These are phyloP conservation scores for Tirmania nivea DNA, from an alignment of 495 filamentous ascomycete genomes.

Conservation along the genomic window DNA sequence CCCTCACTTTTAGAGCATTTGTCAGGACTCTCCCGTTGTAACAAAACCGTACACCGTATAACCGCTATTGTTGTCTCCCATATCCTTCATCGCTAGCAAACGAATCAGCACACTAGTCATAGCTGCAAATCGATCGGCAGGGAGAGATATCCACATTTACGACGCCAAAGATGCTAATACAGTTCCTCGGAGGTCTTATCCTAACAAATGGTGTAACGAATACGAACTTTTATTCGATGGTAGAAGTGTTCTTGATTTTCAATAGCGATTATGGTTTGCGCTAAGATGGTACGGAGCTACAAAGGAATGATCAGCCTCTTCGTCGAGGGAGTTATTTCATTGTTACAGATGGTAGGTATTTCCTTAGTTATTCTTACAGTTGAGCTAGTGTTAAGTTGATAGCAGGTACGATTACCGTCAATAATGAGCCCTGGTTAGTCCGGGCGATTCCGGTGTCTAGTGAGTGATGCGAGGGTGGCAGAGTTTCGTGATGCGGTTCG, in stretches of 20 bases:
- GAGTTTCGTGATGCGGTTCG: constrained; percentile 2
- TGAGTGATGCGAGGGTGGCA: background rate
- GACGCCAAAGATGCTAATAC: constrained; percentile 11
- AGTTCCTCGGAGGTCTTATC: constrained; percentile 14
- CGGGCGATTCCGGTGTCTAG: too few species aligned
- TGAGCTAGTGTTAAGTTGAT: background rate
- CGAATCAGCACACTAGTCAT: background rate
- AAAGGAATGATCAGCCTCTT: too few species aligned
- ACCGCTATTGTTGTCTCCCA: too few species aligned
- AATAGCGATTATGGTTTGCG: constrained; percentile 8
- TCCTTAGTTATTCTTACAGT: background rate
- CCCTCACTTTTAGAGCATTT: too few species aligned
- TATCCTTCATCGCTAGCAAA: too few species aligned
- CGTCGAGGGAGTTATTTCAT: constrained; percentile 22
- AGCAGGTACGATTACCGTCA: background rate
- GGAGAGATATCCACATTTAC: constrained; percentile 6
- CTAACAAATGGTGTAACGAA: constrained; percentile 22
- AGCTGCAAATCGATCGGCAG: constrained; percentile 1
- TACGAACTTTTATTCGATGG: constrained; percentile 21
- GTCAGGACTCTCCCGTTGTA: too few species aligned
- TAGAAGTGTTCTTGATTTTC: constrained; percentile 18
- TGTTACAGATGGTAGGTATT: constrained; percentile 11
- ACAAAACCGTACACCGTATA: too few species aligned
- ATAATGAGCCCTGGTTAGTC: background rate
- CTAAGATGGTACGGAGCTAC: constrained; percentile 12